Conservation (phyloP, 306 rosid species). For the Rubus parviflorus region DNA sequence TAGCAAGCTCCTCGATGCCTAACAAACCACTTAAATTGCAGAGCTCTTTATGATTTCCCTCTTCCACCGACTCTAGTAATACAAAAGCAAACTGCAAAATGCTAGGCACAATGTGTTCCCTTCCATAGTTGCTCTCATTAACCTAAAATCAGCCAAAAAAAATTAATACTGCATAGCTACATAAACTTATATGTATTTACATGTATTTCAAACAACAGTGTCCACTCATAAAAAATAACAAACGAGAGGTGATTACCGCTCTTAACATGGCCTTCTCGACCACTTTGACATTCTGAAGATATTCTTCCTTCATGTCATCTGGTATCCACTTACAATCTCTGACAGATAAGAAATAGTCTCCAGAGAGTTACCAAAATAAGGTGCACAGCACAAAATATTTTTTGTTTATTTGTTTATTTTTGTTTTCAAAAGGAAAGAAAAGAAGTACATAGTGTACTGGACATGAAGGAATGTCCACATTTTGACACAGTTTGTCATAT, state of each 20-base stretch:
- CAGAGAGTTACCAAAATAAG: neutral
- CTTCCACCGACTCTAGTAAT: conserved; percentile 41
- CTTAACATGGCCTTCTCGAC: conserved; percentile 40
- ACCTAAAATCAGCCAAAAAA: conserved; percentile 21
- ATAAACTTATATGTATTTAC: neutral
- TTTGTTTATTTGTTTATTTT: neutral
- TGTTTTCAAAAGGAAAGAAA: neutral
- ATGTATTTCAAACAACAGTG: neutral
- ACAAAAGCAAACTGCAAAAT: conserved; percentile 37
- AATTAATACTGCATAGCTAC: neutral
- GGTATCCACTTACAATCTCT: conserved; percentile 46
- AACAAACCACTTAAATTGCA: conserved; percentile 28
- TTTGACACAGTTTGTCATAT: neutral
- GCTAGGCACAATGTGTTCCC: conserved; percentile 46
- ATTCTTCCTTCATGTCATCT: conserved; percentile 34
- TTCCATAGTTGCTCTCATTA: conserved; percentile 37
- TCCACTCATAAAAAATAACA: neutral
- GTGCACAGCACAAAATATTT: neutral
- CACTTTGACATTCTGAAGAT: conserved; percentile 32
- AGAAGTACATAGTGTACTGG: neutral
- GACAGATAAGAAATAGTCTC: conserved; percentile 9
- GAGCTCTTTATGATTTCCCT: conserved; percentile 23
- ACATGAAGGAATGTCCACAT: neutral
- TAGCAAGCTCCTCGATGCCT: conserved; percentile 43
- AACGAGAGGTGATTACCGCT: conserved; percentile 32